Percentiles rank a stretch among this genome's conserved stretches.
These are phyloP conservation scores for Flaveria brownii DNA, from an alignment of 129 eudicot genomes.

Conservation along the genomic window DNA sequence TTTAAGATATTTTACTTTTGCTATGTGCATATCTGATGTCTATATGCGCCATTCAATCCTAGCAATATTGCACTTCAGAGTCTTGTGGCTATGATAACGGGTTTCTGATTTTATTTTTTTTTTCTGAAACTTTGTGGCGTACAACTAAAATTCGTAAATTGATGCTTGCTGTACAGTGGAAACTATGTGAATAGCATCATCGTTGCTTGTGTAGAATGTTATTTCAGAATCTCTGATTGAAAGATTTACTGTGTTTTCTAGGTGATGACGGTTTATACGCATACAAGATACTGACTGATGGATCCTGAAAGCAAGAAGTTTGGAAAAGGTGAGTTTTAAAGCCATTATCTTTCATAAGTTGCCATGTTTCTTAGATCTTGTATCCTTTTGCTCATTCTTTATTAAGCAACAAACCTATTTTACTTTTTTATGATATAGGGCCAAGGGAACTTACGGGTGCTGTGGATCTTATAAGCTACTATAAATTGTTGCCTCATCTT, in stretches of 20 bases:
- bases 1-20: neutral
- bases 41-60: neutral
- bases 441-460: conserved; percentile 90
- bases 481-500: conserved; percentile 68
- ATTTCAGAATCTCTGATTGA: neutral
- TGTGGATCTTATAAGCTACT: conserved; percentile 73
- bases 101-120: conserved; percentile 13
- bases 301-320: conserved; percentile 73
- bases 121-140: neutral
- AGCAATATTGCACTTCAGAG: neutral
- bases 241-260: conserved; percentile 1
- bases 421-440: conserved; percentile 35
- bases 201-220: neutral
- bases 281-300: conserved; percentile 40
- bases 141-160: neutral
- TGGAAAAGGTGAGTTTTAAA: conserved; percentile 66
- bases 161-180: neutral
- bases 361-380: neutral
- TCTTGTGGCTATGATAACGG: neutral
- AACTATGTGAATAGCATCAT: neutral
- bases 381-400: conserved; percentile 2
- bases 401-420: conserved; percentile 2
- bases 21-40: conserved; percentile 6
- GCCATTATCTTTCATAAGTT: neutral
- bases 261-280: conserved; percentile 44